A percentile compares a stretch with the other conserved stretches of the same genome.
Conservation (phyloP, 768 basidiomycete genomes). For the Boletus bicolor region DNA sequence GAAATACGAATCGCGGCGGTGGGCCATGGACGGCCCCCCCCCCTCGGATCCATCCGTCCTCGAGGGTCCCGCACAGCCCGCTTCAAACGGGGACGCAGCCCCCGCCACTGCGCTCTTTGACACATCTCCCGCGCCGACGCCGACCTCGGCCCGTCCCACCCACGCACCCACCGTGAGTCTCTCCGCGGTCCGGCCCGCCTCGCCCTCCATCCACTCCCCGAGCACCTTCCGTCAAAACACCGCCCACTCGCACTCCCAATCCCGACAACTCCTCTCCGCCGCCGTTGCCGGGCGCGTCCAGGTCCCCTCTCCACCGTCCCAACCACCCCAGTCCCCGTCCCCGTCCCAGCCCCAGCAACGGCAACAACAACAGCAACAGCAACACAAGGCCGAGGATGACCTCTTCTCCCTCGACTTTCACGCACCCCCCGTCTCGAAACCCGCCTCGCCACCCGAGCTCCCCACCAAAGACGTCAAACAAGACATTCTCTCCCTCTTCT, state of each 20-base stretch:
- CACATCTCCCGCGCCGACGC: background rate
- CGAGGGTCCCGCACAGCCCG: constrained; percentile 39
- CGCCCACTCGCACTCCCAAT: constrained; percentile 17
- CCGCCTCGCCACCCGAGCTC: constrained; percentile 24
- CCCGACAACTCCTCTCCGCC: constrained; percentile 28
- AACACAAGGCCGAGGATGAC: constrained; percentile 47
- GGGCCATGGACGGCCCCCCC: constrained; percentile 88
- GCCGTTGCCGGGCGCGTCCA: constrained; percentile 39
- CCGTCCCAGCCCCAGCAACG: background rate
- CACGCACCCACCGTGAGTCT: constrained; percentile 16
- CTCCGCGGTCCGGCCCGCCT: constrained; percentile 28
- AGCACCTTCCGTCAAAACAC: constrained; percentile 23
- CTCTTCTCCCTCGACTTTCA: constrained; percentile 88
- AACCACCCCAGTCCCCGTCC: constrained; percentile 4
- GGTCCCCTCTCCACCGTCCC: background rate
- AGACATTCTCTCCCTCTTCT: constrained; percentile 83
- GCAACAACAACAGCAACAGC: background rate
- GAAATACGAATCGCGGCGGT: constrained; percentile 91
- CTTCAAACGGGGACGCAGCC: constrained; percentile 6
- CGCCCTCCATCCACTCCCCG: constrained; percentile 26
- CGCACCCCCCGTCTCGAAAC: constrained; percentile 40
- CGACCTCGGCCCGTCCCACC: background rate
- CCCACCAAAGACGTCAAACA: constrained; percentile 74
- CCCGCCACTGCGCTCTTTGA: constrained; percentile 3
- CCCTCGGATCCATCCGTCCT: constrained; percentile 80